These are phyloP conservation scores for Trichoderma sp. DNA, from an alignment of 2,329 filamentous ascomycete species.

Conservation along the genomic window DNA sequence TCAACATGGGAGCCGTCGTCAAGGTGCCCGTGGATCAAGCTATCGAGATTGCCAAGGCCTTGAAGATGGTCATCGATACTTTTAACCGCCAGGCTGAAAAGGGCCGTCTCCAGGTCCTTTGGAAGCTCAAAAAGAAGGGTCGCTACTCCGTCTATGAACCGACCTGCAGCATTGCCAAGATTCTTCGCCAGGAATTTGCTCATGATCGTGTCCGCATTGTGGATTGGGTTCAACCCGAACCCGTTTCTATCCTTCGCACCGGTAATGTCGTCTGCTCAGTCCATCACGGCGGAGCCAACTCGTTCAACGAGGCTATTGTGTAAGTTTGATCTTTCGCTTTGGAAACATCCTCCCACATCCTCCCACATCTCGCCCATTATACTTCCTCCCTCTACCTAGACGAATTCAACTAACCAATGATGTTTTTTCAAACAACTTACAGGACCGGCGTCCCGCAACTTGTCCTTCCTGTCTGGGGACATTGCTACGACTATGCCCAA, in stretches of 20 bases:
- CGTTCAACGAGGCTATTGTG: conserved; percentile 38
- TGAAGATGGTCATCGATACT: conserved; percentile 36
- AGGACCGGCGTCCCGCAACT: conserved; percentile 46
- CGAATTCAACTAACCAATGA: background rate
- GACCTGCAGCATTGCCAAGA: conserved; percentile 20
- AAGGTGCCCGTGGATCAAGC: conserved; percentile 34
- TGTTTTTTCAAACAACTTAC: conserved; percentile 5
- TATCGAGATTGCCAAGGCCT: conserved; percentile 36
- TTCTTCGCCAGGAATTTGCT: conserved; percentile 29
- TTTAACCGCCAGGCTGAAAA: background rate
- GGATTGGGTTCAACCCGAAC: conserved; percentile 41
- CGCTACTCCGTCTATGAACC: conserved; percentile 17
- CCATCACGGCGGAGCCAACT: conserved; percentile 48
- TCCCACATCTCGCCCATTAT: background rate
- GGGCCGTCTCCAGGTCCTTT: conserved; percentile 29
- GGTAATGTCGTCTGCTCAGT: conserved; percentile 40
- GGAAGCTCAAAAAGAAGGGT: conserved; percentile 33
- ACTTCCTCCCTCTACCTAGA: background rate
- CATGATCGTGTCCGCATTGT: conserved; percentile 35
- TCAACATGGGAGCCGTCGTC: conserved; percentile 46
- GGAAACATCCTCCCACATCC: background rate
- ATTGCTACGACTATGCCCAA: conserved; percentile 46
- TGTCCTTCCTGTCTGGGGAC: conserved; percentile 44
- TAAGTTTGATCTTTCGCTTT: conserved; percentile 24
- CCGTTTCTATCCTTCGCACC: conserved; percentile 35